phyloP scores from a whole-genome alignment of 2,329 filamentous ascomycete species.

The Penicillium sclerotiorum region DNA sequence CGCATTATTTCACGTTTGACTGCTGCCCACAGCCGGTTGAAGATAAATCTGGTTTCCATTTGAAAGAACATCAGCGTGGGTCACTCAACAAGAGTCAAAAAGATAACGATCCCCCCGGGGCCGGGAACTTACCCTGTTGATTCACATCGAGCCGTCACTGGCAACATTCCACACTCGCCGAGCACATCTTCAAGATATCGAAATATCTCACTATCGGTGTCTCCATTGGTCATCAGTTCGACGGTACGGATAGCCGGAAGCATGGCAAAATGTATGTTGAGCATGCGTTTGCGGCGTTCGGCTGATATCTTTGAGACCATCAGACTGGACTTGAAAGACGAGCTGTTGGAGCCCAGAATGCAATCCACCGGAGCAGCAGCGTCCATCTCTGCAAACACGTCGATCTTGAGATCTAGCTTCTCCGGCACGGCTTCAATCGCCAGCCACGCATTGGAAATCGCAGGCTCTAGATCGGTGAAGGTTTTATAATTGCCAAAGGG shows the following conservation, averaged over 20 bases:
- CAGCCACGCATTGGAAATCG: constrained; percentile 54
- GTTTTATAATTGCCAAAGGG: constrained; percentile 35
- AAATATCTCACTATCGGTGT: constrained; percentile 48
- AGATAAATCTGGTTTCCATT: constrained; percentile 47
- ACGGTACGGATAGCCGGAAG: constrained; percentile 50
- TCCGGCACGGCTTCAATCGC: constrained; percentile 60
- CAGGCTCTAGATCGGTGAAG: constrained; percentile 41
- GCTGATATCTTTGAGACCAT: constrained; percentile 50
- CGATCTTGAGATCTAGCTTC: constrained; percentile 52
- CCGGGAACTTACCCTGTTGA: constrained; percentile 47
- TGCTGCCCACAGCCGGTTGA: constrained; percentile 61
- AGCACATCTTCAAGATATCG: constrained; percentile 47
- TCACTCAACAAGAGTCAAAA: too few relatives aligned
- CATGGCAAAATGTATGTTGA: constrained; percentile 59
- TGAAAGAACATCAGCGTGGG: neutral
- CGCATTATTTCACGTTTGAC: constrained; percentile 56
- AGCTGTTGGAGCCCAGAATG: constrained; percentile 56
- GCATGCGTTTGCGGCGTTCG: constrained; percentile 40
- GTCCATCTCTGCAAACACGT: constrained; percentile 53
- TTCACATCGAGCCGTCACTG: constrained; percentile 50
- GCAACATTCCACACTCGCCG: constrained; percentile 44
- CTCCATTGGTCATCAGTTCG: constrained; percentile 57
- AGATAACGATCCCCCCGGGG: too few relatives aligned
- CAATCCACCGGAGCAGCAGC: constrained; percentile 46
- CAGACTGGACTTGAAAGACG: constrained; percentile 55